phyloP scores from a whole-genome alignment of 2,329 filamentous ascomycete species.

The Teratosphaeria nubilosa region DNA sequence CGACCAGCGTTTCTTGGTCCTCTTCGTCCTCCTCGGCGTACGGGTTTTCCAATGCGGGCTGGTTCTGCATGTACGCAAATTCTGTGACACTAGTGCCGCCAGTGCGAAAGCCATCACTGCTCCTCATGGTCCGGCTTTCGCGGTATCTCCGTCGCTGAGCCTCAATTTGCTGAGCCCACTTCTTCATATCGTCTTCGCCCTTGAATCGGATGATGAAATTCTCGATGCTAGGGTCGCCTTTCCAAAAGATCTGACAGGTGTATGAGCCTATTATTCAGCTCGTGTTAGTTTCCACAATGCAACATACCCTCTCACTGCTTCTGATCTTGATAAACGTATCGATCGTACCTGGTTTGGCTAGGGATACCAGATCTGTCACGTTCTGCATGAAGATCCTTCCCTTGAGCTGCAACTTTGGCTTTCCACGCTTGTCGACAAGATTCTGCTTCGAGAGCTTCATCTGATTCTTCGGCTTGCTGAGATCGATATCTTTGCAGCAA shows the following conservation, averaged over 20 bases:
- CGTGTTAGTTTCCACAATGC: constrained; percentile 1
- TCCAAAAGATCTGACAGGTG: constrained; percentile 97
- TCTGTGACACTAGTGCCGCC: constrained; percentile 51
- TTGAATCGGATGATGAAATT: constrained; percentile 92
- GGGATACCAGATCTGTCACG: constrained; percentile 83
- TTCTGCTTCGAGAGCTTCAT: constrained; percentile 57
- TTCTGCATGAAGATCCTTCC: constrained; percentile 99
- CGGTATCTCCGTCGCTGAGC: constrained; percentile 53
- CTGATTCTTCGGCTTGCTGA: constrained; percentile 66
- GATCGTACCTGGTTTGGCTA: constrained; percentile 71
- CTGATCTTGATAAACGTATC: constrained; percentile 9
- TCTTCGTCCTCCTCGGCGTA: constrained; percentile 54
- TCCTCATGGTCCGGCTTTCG: constrained; percentile 28
- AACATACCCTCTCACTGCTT: constrained; percentile 20
- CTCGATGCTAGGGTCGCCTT: constrained; percentile 87
- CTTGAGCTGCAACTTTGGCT: constrained; percentile 74
- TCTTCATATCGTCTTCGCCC: constrained; percentile 86
- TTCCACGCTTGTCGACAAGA: constrained; percentile 59
- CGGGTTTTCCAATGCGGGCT: constrained; percentile 64
- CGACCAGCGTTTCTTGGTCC: constrained; percentile 36
- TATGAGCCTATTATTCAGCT: constrained; percentile 59
- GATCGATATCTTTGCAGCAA: constrained; percentile 90
- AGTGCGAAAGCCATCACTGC: constrained; percentile 1
- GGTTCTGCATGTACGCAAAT: constrained; percentile 70
- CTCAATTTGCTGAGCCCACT: constrained; percentile 76